Base-by-base conservation (phyloP, 495 filamentous ascomycete genomes). In the Aspergillus bridgeri region DNA sequence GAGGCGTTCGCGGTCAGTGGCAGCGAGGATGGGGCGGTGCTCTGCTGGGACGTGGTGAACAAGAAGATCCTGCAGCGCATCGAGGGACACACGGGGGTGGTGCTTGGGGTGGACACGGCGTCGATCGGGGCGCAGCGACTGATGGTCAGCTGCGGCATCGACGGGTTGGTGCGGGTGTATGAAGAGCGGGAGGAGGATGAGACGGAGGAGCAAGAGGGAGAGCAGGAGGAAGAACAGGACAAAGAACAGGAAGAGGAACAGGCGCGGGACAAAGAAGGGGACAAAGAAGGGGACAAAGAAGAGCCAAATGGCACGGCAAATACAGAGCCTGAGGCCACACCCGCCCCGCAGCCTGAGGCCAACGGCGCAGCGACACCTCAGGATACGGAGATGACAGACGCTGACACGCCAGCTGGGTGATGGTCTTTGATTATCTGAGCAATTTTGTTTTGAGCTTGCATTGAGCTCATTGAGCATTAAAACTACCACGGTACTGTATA, bases 11-110 rank as follows among this genome's bases (percentile, higher is more conserved):
- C 88, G 6, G 88, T 89, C 1, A 89, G 85, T 48, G 90, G 92
- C 0, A 94, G 89, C 68, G 94, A 98, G 62, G 90, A 96, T 62
- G 91, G 91, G 0, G 81, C 84, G 20, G 83, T 96, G 18, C 74
- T 95, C 19, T 79, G 94, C 55, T 98, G 94, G 94, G 92, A 97
- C 71, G 89, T 96, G 20, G 81, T 80, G 47, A 89, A 75, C 61
- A 98, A 98, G 75, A 83, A 88, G 52, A 74, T 95, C 6, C 74
- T 96, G 18, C 91, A 96, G 76, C 68, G 70, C 25, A 72, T 86
- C 17, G 83, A 86, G 13, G 86, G 75, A 0, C 94, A 98, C 68
- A 76, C 84, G 3, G 90, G 87, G 42, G 84, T 87, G n/a, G 92
- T 96, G 18, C 79, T 96, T 53, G 89, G 89, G 62, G 91, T 96